Base-by-base conservation (phyloP, 1,284 basidiomycete genomes). In the Cutaneotrichosporon mucoides region DNA sequence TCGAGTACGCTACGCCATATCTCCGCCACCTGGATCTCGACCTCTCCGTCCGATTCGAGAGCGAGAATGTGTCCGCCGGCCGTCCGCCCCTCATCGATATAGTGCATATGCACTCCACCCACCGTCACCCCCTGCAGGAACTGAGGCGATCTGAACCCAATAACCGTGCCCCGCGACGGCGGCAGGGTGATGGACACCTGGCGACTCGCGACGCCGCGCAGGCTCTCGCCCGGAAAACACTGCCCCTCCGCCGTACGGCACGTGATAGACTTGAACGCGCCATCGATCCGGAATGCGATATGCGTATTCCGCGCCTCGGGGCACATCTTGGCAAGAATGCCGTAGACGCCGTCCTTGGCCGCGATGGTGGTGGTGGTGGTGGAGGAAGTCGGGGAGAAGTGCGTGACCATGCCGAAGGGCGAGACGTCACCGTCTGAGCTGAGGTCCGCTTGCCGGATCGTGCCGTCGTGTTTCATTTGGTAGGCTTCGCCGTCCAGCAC, bases 51-150 rank as follows among this genome's bases (percentile, higher is more conserved):
- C 9, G 44, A 56, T 57, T 64, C 62, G 37, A 64, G 52, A 15
- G 51, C 59, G 24, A 64, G 59, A 7, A 64, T 55, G 15, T 64
- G 62, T 4, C 62, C 62, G 15, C 62, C 62, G 16, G 51, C 53
- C 12, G 7, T 34, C 2, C 50, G 46, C 13, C 45, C 62, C 2
- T 54, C 59, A 40, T 57, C 54, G 52, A 64, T 61, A 41, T 59
- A 64, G 59, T 64, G 62, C 59, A 64, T 54, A 43, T 64, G 62
- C n/a, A 55, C 57, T 5, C 62, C 62, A 5, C 57, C 62, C 15
- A 64, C 62, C 0, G 37, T 49, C 6, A 64, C 53, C 11, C 62
- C 62, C 44, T 57, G 54, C 9, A 64, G 33, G 52, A 59, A 64
- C 38, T 46, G 13, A 0, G 62, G 62, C 12, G 40, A 48, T 37